A percentile compares a stretch with the other conserved stretches of the same genome.
Evolutionary conservation across 371 early-diverging fungal species (phyloP).

Genomic region (Mucor irregularis): DNA sequence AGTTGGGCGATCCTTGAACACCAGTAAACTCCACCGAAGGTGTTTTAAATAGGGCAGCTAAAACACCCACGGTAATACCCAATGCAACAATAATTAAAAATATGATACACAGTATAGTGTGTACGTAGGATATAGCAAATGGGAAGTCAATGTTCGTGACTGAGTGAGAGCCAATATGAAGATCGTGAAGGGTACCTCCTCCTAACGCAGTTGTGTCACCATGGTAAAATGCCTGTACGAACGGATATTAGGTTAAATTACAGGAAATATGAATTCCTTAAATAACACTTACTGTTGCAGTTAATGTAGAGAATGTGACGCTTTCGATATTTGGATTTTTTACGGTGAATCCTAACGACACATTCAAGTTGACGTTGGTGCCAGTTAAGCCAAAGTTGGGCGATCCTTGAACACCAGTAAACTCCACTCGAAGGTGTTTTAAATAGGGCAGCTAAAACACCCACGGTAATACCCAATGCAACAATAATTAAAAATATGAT

Average conservation of each 20-base stretch:
- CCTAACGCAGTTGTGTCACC: constrained; percentile 41
- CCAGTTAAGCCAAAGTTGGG: constrained; percentile 28
- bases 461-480: constrained; percentile 35
- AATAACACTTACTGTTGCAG: constrained; percentile 46
- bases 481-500: constrained; percentile 34
- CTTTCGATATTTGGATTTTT: constrained; percentile 59
- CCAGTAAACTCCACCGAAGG: constrained; percentile 42
- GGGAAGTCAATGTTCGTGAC: constrained; percentile 49
- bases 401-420: constrained; percentile 34
- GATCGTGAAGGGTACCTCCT: constrained; percentile 46
- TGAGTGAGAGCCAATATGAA: constrained; percentile 47
- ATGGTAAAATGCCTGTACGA: constrained; percentile 55
- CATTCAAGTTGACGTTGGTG: constrained; percentile 25
- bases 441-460: constrained; percentile 43
- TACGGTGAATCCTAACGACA: constrained; percentile 43
- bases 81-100: constrained; percentile 36
- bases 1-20: constrained; percentile 25
- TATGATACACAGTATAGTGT: constrained; percentile 27
- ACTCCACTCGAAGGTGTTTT: constrained; percentile 39
- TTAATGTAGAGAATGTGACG: constrained; percentile 54
- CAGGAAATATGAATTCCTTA: neutral
- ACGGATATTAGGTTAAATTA: neutral
- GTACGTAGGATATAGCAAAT: constrained; percentile 40
- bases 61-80: constrained; percentile 39
- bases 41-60: constrained; percentile 42